These are phyloP conservation scores for Rhizophlyctis rosea DNA, from an alignment of 192 early-diverging fungal genomes.

Conservation along the genomic window DNA sequence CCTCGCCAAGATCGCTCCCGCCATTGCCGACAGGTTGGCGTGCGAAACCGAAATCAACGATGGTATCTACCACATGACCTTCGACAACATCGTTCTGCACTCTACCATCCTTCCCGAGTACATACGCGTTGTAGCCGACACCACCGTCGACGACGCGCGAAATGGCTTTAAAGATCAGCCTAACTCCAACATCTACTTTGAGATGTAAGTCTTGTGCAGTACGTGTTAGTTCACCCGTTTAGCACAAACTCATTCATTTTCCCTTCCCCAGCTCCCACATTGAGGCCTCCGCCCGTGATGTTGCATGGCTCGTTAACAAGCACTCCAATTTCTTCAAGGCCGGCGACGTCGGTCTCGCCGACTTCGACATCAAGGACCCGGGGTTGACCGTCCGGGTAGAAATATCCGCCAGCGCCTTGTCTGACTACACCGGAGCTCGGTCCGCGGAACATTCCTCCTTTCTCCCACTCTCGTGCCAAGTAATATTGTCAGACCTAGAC, in stretches of 20 bases:
- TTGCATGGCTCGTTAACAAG: slow-evolving; percentile 34
- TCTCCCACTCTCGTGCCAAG: slow-evolving; percentile 17
- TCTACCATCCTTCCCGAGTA: slow-evolving; percentile 32
- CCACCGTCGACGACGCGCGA: slow-evolving; percentile 23
- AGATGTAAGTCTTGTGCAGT: slow-evolving; percentile 12
- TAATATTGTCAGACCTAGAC: no score
- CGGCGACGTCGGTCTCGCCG: slow-evolving; percentile 31
- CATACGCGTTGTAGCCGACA: slow-evolving; percentile 27
- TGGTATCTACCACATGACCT: slow-evolving; percentile 30
- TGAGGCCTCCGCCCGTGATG: slow-evolving; percentile 16
- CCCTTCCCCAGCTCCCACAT: neutral
- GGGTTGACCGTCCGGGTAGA: slow-evolving; percentile 21
- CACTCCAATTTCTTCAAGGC: slow-evolving; percentile 29
- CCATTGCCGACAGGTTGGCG: slow-evolving; percentile 40
- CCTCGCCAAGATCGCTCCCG: slow-evolving; percentile 38
- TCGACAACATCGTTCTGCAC: slow-evolving; percentile 39
- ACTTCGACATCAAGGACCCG: slow-evolving; percentile 25
- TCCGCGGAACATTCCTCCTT: slow-evolving; percentile 6
- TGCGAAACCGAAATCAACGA: slow-evolving; percentile 47
- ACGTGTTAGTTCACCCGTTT: no score
- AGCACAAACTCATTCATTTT: neutral
- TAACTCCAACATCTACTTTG: slow-evolving; percentile 19
- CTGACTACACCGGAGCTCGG: no score
- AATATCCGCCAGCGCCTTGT: slow-evolving; percentile 14
- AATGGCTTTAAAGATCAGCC: slow-evolving; percentile 12